These are phyloP conservation scores for Ophiostoma tasmaniense DNA, from an alignment of 2,329 filamentous ascomycete species.

Conservation along the genomic window DNA sequence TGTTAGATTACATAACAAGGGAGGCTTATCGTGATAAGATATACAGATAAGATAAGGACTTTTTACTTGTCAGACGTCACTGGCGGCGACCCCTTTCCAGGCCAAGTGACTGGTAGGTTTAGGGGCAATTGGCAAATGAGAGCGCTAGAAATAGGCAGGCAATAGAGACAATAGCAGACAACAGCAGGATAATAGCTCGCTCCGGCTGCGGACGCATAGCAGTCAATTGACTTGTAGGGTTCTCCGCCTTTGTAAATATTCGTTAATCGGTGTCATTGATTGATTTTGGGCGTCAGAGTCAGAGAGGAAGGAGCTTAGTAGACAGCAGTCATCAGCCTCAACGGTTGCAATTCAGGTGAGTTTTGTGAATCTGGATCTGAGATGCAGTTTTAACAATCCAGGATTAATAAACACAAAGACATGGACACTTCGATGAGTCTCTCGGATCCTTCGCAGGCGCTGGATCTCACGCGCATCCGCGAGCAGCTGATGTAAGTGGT, in stretches of 20 bases:
- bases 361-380: not conserved
- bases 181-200: not conserved
- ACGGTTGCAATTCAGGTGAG: not conserved
- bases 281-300: not conserved
- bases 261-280: not conserved
- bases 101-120: not conserved
- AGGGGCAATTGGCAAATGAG: not conserved
- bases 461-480: conserved; percentile 86
- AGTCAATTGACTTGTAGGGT: not conserved
- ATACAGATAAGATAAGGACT: not conserved
- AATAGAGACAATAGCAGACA: not conserved
- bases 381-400: not conserved
- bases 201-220: not conserved
- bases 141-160: not conserved
- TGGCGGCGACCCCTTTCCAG: not conserved
- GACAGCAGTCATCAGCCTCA: not conserved
- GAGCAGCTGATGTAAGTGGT: conserved; percentile 76
- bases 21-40: not conserved
- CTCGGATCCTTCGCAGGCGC: conserved; percentile 70
- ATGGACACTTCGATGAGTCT: conserved; percentile 94
- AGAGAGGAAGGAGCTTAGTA: not conserved
- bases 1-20: not conserved
- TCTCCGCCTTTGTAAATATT: not conserved
- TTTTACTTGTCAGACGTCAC: conserved; percentile 2
- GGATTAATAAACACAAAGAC: not conserved